Percentiles rank a stretch among this genome's conserved stretches.
Evolutionary conservation across 768 basidiomycete species (phyloP).

Genomic region (Mycena venus): DNA sequence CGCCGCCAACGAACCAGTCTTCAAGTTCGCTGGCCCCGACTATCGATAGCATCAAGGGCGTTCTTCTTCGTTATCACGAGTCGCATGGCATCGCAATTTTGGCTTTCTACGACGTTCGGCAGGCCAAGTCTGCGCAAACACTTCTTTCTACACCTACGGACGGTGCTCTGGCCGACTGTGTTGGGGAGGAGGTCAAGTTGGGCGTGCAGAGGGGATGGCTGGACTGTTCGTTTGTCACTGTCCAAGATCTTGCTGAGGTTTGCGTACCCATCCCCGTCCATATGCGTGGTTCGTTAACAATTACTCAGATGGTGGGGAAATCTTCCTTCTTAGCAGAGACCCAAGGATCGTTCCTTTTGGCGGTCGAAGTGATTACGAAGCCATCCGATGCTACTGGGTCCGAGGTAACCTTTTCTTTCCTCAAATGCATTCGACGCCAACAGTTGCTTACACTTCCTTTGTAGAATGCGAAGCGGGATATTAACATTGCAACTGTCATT

Average conservation of each 20-base stretch:
- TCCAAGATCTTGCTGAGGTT: slow-evolving; percentile 62
- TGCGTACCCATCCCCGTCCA: slow-evolving; percentile 27
- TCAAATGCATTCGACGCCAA: neutral
- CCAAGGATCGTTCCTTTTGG: slow-evolving; percentile 66
- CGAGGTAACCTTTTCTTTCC: slow-evolving; percentile 6
- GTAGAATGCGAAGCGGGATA: slow-evolving; percentile 16
- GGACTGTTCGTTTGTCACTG: slow-evolving; percentile 59
- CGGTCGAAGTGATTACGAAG: slow-evolving; percentile 45
- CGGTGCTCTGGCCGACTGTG: slow-evolving; percentile 45
- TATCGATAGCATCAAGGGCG: slow-evolving; percentile 61
- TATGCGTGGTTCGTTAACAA: slow-evolving; percentile 20
- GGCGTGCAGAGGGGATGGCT: slow-evolving; percentile 44
- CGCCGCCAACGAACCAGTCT: slow-evolving; percentile 1
- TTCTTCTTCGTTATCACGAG: slow-evolving; percentile 65
- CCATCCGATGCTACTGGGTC: neutral
- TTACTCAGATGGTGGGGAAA: slow-evolving; percentile 65
- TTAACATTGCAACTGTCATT: slow-evolving; percentile 20
- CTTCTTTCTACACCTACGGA: slow-evolving; percentile 50
- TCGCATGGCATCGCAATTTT: slow-evolving; percentile 68
- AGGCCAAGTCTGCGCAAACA: slow-evolving; percentile 62
- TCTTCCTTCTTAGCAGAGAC: slow-evolving; percentile 65
- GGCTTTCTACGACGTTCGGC: slow-evolving; percentile 72
- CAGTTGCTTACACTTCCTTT: neutral
- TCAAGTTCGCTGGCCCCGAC: neutral
- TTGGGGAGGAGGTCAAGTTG: slow-evolving; percentile 41